Percentiles rank a stretch among this genome's conserved stretches.
These are phyloP conservation scores for Anisodus tanguticus DNA, from an alignment of 257 asterid species.

Conservation along the genomic window DNA sequence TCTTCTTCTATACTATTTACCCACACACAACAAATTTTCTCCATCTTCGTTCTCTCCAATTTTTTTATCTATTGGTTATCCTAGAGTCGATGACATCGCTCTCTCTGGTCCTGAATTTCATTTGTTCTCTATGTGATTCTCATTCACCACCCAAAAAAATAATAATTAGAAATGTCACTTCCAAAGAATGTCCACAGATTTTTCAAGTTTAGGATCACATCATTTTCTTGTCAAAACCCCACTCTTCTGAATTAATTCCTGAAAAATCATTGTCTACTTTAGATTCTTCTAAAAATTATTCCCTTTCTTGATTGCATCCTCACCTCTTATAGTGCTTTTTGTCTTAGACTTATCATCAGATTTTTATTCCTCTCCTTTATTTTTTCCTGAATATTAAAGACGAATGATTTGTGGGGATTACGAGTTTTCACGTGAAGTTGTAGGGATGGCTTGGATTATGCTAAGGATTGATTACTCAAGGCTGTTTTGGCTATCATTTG, in stretches of 20 bases:
- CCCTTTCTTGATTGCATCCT: not conserved
- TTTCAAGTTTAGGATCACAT: conserved; percentile 63
- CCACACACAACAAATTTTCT: not conserved
- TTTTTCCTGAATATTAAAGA: not conserved
- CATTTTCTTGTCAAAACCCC: conserved; percentile 41
- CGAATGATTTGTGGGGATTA: conserved; percentile 51
- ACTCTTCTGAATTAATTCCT: conserved; percentile 27
- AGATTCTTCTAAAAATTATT: not conserved
- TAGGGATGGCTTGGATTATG: conserved; percentile 78
- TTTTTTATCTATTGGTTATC: not conserved
- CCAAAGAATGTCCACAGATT: conserved; percentile 64
- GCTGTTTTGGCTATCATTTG: conserved; percentile 72
- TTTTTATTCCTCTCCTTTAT: not conserved
- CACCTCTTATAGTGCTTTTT: conserved; percentile 6
- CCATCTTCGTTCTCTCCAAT: not conserved
- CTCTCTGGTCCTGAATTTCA: conserved; percentile 10
- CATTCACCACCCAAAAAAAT: not conserved
- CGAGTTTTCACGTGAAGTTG: conserved; percentile 50
- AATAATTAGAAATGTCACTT: conserved; percentile 51
- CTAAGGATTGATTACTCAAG: conserved; percentile 77
- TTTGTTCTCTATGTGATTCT: conserved; percentile 4
- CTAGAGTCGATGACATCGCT: not conserved
- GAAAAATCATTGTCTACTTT: not conserved
- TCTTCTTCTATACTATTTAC: conserved; percentile 6
- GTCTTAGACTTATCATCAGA: not conserved